Conservation (phyloP, 202 grass and related monocot species). For the Digitaria exilis region DNA sequence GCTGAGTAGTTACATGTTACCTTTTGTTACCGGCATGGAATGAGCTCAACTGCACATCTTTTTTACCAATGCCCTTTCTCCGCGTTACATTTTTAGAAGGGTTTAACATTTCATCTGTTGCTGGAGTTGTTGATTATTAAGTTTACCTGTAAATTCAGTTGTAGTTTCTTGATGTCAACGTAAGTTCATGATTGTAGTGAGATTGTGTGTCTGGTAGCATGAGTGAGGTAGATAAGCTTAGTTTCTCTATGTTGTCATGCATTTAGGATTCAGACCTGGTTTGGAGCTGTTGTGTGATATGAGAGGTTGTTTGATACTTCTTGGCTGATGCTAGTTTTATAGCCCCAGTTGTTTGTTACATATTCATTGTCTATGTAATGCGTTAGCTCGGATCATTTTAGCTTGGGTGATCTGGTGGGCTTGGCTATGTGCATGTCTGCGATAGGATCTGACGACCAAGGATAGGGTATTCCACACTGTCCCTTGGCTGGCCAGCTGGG, state of each 20-base stretch:
- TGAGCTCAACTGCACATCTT: neutral
- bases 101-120: neutral
- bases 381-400: neutral
- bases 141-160: slow-evolving; percentile 18
- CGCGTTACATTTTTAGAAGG: neutral
- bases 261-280: slow-evolving; percentile 25
- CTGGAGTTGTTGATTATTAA: slow-evolving; percentile 2
- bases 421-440: neutral
- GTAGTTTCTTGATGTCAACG: slow-evolving; percentile 22
- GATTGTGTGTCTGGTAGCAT: slow-evolving; percentile 5
- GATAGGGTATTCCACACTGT: neutral
- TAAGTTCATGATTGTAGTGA: slow-evolving; percentile 22
- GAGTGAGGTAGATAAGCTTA: slow-evolving; percentile 4
- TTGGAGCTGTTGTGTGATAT: slow-evolving; percentile 5
- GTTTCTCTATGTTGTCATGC: neutral
- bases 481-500: neutral
- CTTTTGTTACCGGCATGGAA: neutral
- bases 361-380: slow-evolving; percentile 19
- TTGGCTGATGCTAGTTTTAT: neutral
- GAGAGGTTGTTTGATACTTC: slow-evolving; percentile 9
- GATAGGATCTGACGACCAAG: neutral
- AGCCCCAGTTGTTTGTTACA: neutral
- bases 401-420: slow-evolving; percentile 22
- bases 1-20: neutral
- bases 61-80: neutral